Conservation (phyloP, 306 rosid genomes). For the Cucumis melo region DNA sequence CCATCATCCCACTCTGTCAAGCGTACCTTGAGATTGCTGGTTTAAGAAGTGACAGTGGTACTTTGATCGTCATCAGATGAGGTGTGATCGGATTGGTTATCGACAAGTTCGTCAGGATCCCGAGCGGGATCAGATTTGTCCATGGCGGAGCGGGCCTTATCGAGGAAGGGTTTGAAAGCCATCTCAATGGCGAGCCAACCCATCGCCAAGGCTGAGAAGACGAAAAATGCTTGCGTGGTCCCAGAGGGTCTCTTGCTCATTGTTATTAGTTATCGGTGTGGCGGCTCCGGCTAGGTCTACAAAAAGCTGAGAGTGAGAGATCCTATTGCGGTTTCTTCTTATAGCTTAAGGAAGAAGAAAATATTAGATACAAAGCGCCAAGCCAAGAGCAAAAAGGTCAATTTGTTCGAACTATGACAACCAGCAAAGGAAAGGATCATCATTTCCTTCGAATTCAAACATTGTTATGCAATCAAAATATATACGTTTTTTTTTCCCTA, state of each 20-base stretch:
- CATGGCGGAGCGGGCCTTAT: constrained; percentile 39
- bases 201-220: constrained; percentile 60
- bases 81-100: neutral
- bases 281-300: neutral
- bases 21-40: neutral
- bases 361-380: neutral
- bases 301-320: neutral
- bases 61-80: neutral
- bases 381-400: neutral
- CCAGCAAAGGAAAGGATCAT: neutral
- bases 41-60: neutral
- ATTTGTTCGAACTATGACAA: neutral
- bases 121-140: constrained; percentile 62
- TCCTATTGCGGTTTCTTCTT: neutral
- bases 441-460: too few species aligned
- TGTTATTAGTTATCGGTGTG: neutral
- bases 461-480: too few species aligned
- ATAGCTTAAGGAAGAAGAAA: neutral
- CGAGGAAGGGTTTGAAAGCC: constrained; percentile 66
- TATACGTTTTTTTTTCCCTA: too few species aligned
- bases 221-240: constrained; percentile 51
- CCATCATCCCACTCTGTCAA: neutral
- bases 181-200: constrained; percentile 73
- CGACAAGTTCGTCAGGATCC: constrained; percentile 54
- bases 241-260: constrained; percentile 36